Evolutionary conservation across 495 filamentous ascomycete species (phyloP).

Genomic region (Podospora anserina): DNA sequence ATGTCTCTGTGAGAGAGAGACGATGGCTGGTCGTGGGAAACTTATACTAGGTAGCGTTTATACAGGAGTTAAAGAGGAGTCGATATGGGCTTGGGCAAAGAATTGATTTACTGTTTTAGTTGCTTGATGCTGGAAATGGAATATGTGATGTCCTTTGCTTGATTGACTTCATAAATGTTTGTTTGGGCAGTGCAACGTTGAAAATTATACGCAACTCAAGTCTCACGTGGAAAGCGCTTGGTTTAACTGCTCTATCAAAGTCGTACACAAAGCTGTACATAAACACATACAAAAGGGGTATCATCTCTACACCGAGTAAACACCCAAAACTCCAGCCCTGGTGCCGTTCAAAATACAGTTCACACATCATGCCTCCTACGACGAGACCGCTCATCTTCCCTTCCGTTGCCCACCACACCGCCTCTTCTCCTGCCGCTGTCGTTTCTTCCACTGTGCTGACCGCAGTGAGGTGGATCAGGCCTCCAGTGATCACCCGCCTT

Average conservation of each 20-base stretch:
- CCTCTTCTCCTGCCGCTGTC: not conserved
- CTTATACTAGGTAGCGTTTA: not conserved
- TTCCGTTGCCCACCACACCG: not conserved
- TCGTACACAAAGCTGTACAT: not conserved
- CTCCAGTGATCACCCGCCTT: not conserved
- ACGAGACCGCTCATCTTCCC: slow-evolving; percentile 8
- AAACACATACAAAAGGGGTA: not conserved
- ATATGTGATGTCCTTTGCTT: not conserved
- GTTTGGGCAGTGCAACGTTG: too few relatives aligned
- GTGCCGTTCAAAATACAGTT: not conserved
- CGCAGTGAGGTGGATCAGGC: not conserved
- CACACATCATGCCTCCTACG: not conserved
- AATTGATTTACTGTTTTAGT: not conserved
- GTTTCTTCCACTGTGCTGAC: not conserved
- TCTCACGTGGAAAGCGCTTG: too few relatives aligned
- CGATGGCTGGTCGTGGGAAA: not conserved
- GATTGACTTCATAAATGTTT: not conserved
- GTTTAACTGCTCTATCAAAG: too few relatives aligned
- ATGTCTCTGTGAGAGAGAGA: not conserved
- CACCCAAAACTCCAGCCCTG: not conserved
- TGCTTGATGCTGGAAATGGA: not conserved
- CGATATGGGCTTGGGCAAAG: slow-evolving; percentile 6
- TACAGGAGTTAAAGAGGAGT: slow-evolving; percentile 5
- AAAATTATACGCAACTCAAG: too few relatives aligned
- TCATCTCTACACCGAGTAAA: not conserved